Base-by-base conservation (phyloP, 495 filamentous ascomycete genomes). In the Trypethelium eluteriae region DNA sequence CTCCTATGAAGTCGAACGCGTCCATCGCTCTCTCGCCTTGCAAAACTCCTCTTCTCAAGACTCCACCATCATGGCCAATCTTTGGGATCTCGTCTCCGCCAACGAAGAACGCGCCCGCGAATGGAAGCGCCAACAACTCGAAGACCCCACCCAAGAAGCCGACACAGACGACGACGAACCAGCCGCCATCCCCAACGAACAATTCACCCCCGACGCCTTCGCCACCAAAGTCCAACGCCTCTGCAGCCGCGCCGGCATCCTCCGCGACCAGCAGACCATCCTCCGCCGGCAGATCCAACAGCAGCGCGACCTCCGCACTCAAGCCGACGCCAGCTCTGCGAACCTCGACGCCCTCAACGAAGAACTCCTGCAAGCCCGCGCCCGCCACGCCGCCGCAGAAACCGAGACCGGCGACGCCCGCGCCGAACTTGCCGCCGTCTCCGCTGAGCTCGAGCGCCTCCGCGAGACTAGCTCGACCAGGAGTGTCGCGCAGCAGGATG, bases 251-350 rank as follows among this genome's bases (percentile, higher is more conserved):
- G 82, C 84, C 14, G 83, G 83, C 7, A 77, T 67, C n/a, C 77
- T 96, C 34, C 83, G 88, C 46, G 91, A 96, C 68, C 91, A 96
- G 69, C 92, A 96, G 75, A 83, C 83, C 62, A 92, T 92, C 18
- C 77, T 96, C 34, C 87, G 89, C 67, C 86, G 90, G 2, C 92
- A 97, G 70, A 91, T 96, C 70, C 91, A 95, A 77, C 91, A 96
- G 74, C 92, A 97, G 76, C 87, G 91, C 49, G 91, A 94, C 71
- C 82, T 96, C 62, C 94, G 92, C 74, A 89, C 78, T 69, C 83
- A 84, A 71, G 86, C 84, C 25, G 84, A 86, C 67, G 78, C 79
- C 0, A 78, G 85, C 68, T 81, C 83, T 57, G 85, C 86, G 68
- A 79, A 79, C 5, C 69, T 68, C 35, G 73, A 78, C 67, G 73